phyloP scores from a whole-genome alignment of 805 yeast genomes.

The Phaffomyces opuntiae region DNA sequence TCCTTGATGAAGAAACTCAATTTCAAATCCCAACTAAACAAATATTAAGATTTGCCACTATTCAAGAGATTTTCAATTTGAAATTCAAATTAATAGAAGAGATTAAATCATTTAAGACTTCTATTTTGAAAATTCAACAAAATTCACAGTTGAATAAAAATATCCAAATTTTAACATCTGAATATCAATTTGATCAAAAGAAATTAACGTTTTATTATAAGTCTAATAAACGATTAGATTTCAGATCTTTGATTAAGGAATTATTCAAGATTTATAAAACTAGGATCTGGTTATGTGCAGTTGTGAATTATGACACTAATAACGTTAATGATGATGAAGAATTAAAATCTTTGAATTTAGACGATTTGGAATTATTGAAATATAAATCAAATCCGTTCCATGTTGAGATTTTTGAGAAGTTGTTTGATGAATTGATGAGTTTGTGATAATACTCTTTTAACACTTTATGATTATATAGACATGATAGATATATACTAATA shows the following conservation, averaged over 20 bases:
- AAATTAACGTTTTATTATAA: conserved; percentile 67
- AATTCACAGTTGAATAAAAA: conserved; percentile 33
- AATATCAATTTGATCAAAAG: conserved; percentile 76
- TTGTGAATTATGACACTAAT: conserved; percentile 4
- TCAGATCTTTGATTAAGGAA: conserved; percentile 66
- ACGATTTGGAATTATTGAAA: conserved; percentile 8
- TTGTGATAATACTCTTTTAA: neutral
- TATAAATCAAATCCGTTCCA: conserved; percentile 21
- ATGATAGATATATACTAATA: neutral
- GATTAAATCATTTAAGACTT: conserved; percentile 60
- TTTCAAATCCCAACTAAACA: conserved; percentile 73
- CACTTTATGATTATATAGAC: too few species aligned
- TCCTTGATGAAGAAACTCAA: conserved; percentile 33
- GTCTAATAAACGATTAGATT: conserved; percentile 62
- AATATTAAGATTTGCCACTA: conserved; percentile 68
- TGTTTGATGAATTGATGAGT: conserved; percentile 9
- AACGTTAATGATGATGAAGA: neutral
- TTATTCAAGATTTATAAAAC: conserved; percentile 71
- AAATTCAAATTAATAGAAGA: conserved; percentile 65
- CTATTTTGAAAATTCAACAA: conserved; percentile 42
- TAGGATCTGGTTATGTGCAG: conserved; percentile 79
- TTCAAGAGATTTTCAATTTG: conserved; percentile 57
- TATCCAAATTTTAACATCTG: conserved; percentile 63
- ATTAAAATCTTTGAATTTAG: conserved; percentile 4
- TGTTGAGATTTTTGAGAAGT: conserved; percentile 16